Conservation (phyloP, 2,329 filamentous ascomycete species). For the Ceratocystis colombiana region DNA sequence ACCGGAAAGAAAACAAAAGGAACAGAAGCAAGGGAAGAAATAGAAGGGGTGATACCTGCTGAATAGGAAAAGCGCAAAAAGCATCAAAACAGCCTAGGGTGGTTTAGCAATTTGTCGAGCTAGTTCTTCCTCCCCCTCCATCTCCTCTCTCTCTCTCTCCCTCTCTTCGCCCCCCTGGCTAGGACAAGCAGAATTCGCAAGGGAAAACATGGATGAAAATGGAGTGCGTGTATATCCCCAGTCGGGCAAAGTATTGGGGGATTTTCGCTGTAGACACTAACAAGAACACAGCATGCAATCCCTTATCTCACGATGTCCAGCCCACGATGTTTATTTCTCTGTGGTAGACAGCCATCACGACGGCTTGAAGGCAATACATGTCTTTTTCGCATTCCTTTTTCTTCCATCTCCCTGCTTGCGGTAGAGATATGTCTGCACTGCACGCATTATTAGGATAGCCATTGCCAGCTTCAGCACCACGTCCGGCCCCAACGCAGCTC, state of each 20-base stretch:
- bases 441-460: neutral
- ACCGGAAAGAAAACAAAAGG: conserved; percentile 9
- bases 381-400: neutral
- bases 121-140: too few species aligned
- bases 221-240: neutral
- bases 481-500: neutral
- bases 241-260: neutral
- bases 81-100: neutral
- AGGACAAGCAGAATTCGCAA: neutral
- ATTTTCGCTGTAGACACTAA: neutral
- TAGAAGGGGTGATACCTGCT: too few species aligned
- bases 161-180: neutral
- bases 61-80: neutral
- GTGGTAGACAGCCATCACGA: too few species aligned
- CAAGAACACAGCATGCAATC: neutral
- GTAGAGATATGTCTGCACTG: neutral
- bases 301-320: neutral
- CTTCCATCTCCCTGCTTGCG: neutral
- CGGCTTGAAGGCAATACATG: neutral
- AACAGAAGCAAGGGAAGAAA: neutral
- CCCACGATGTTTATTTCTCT: neutral
- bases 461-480: neutral
- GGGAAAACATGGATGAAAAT: neutral
- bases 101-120: too few species aligned
- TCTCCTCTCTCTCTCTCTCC: too few species aligned